A percentile compares a stretch with the other conserved stretches of the same genome.
Evolutionary conservation across 108 stramenopile genomes (phyloP).

Genomic region (Pseudonitzschia pungens): DNA sequence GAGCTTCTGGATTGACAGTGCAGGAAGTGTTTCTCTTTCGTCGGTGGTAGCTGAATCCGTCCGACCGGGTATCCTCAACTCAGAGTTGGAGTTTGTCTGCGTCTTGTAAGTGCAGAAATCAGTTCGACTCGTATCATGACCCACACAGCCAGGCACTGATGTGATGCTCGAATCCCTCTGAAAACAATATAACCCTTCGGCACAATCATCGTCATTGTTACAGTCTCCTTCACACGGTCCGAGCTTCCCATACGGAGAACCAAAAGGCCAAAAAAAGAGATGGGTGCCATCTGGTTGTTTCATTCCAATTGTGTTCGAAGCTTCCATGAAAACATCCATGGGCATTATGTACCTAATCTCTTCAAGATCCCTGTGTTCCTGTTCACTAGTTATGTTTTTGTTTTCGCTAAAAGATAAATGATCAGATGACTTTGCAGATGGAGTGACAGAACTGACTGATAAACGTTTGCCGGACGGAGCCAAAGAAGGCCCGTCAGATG

Average conservation of each 20-base stretch:
- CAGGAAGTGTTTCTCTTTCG: background rate
- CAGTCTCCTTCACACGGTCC: slow-evolving; percentile 47
- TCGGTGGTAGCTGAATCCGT: slow-evolving; percentile 25
- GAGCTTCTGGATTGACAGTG: slow-evolving; percentile 7
- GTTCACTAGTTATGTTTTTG: too few species aligned
- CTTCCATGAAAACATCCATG: background rate
- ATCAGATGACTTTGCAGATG: too few species aligned
- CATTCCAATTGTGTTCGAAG: background rate
- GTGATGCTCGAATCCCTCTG: slow-evolving; percentile 13
- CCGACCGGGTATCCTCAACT: slow-evolving; percentile 40
- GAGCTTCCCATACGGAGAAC: slow-evolving; percentile 3
- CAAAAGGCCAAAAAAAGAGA: background rate
- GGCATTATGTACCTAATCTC: background rate
- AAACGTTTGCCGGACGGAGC: background rate
- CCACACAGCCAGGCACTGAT: slow-evolving; percentile 35
- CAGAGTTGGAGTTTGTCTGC: background rate
- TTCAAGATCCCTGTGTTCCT: background rate
- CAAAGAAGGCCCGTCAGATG: background rate
- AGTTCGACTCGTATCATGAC: slow-evolving; percentile 20
- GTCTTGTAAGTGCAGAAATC: slow-evolving; percentile 27
- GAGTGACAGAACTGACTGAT: background rate
- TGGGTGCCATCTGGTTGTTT: background rate
- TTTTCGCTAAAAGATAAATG: too few species aligned
- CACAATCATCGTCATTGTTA: slow-evolving; percentile 45
- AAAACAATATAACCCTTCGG: slow-evolving; percentile 33